Conservation (phyloP, 2,329 filamentous ascomycete genomes). For the Corniculantispora saksenae region DNA sequence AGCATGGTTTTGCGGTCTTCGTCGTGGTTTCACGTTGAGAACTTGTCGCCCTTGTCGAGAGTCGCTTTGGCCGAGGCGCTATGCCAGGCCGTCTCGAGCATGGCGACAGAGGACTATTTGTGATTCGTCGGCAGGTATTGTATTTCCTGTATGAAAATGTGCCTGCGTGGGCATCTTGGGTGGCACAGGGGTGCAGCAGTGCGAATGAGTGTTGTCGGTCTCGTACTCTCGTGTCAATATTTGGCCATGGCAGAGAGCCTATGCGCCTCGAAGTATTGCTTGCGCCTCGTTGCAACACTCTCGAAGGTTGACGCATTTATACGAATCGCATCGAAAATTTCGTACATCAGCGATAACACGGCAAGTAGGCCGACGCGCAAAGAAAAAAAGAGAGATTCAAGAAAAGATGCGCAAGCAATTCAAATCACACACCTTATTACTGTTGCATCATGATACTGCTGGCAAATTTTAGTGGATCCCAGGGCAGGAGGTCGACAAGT, state of each 20-base stretch:
- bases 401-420: background rate
- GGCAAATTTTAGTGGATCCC: constrained; percentile 1
- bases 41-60: background rate
- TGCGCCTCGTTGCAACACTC: constrained; percentile 11
- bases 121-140: too few relatives aligned
- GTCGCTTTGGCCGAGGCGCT: background rate
- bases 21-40: background rate
- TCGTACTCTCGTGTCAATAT: background rate
- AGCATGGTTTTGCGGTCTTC: background rate
- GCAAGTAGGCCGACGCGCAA: background rate
- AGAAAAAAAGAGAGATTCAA: background rate
- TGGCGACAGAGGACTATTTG: background rate
- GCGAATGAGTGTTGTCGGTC: background rate
- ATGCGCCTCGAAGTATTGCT: constrained; percentile 5
- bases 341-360: background rate
- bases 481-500: background rate
- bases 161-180: too few relatives aligned
- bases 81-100: background rate
- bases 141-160: too few relatives aligned
- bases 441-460: background rate
- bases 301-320: constrained; percentile 13
- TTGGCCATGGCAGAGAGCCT: background rate
- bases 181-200: background rate
- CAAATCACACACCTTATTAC: background rate
- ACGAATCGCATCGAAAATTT: background rate